Evolutionary conservation across 441 rosid genomes (phyloP).

Genomic region (Syzygium syzygioides): DNA sequence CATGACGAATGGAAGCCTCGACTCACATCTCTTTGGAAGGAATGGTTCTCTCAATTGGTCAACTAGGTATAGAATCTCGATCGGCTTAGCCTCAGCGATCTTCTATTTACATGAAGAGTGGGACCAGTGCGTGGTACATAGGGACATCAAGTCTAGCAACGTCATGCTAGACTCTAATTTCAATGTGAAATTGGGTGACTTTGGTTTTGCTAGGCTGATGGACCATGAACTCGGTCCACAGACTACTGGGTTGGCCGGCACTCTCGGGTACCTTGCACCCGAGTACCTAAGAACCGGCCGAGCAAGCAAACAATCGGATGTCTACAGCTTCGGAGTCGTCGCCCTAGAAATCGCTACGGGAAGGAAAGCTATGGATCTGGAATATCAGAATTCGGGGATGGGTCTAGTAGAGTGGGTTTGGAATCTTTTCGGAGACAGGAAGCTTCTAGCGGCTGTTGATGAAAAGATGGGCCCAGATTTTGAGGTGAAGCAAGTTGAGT

Average conservation of each 20-base stretch:
- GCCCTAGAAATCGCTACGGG: neutral
- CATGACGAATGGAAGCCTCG: fast-evolving
- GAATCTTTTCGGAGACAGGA: neutral
- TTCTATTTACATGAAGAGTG: neutral
- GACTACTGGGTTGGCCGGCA: fast-evolving
- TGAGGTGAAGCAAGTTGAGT: neutral
- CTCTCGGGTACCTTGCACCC: fast-evolving
- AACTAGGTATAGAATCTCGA: neutral
- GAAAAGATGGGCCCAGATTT: neutral
- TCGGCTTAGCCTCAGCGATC: fast-evolving
- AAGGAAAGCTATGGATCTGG: neutral
- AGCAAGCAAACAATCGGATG: neutral
- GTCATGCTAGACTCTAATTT: neutral
- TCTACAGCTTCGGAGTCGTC: neutral
- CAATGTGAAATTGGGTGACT: neutral
- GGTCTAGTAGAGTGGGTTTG: neutral
- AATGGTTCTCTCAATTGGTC: neutral
- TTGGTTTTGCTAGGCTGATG: neutral
- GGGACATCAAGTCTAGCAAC: neutral
- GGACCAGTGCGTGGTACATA: neutral
- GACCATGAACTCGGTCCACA: fast-evolving
- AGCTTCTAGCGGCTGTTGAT: neutral
- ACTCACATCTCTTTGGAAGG: neutral
- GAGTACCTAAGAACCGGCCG: neutral
- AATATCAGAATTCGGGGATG: neutral